Evolutionary conservation across 139 green algal genomes (phyloP).

Genomic region (Bryopsis sp.): DNA sequence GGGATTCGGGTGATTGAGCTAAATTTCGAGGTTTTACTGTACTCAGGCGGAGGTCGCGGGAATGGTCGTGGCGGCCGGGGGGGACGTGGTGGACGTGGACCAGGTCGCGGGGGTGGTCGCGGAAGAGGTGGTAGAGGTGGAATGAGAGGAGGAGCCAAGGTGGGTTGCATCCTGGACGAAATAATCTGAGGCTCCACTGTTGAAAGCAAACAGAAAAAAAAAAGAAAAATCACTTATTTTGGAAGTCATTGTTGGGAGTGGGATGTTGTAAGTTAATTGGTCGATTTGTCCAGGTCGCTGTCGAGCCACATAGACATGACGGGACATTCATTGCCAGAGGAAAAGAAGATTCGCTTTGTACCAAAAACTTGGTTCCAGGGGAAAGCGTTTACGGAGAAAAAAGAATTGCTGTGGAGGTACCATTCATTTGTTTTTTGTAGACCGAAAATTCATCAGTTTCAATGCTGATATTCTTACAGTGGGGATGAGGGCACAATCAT

Average conservation of each 20-base stretch:
- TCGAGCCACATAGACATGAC: slow-evolving; percentile 91
- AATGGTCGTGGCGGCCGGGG: not conserved
- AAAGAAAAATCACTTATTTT: slow-evolving; percentile 3
- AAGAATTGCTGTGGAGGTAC: slow-evolving; percentile 80
- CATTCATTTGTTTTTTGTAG: not conserved
- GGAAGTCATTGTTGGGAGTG: not conserved
- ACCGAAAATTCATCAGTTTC: not conserved
- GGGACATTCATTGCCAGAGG: slow-evolving; percentile 96
- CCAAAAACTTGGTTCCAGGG: slow-evolving; percentile 91
- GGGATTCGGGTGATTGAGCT: too few species aligned
- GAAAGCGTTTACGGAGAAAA: slow-evolving; percentile 98
- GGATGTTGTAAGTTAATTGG: not conserved
- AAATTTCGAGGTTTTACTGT: too few species aligned
- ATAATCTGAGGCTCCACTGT: not conserved
- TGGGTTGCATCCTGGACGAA: slow-evolving; percentile 4
- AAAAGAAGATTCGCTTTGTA: slow-evolving; percentile 96
- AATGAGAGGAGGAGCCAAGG: slow-evolving; percentile 81
- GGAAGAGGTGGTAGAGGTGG: slow-evolving; percentile 29
- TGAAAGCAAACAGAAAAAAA: not conserved
- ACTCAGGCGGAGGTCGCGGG: too few species aligned
- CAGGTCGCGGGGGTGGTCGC: not conserved
- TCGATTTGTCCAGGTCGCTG: slow-evolving; percentile 46
- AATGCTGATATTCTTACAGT: slow-evolving; percentile 3
- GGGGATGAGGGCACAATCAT: slow-evolving; percentile 2
- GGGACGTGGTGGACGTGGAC: slow-evolving; percentile 11